Evolutionary conservation across 1,284 basidiomycete genomes (phyloP), one percentile per base, ranked within the genome.

Genomic region (Pyrrhoderma lamaoense): DNA sequence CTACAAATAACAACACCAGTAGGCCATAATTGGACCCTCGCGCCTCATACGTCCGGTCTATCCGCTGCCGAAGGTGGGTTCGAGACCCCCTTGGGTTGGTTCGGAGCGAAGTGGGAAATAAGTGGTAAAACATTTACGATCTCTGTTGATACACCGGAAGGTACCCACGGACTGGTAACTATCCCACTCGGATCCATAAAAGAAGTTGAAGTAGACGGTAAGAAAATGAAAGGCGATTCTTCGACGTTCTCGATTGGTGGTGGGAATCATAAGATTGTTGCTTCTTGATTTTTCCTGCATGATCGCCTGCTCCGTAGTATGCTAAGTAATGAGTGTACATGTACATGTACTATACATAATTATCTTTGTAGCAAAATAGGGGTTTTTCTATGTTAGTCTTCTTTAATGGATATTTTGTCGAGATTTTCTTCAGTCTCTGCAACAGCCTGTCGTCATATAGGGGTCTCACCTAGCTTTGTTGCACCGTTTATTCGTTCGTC

Each of bases 41-140:
- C 63, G 8, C 74, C 74, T 1, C 67, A 68, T 46, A 55, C 70
- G 5, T 65, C 56, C 3, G 55, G 67, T 2, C 49, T n/a, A n/a
- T n/a, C n/a, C n/a, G n/a, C 51, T 2, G 70, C 67, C 0, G 62
- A 75, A 54, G 11, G 27, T 31, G 71, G 72, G 0, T 75, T 76
- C 49, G 67, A 67, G 56, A 75, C 74, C 1, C 58, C 62, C 0
- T 60, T 75, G 8, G 74, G 74, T 1, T 68, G 66, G 64, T 76
- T 69, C 55, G 67, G 68, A 2, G 72, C 65, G 3, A 59, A 58
- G 13, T 75, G 73, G 73, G 58, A n/a, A 19, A 9, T 51, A 8
- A 35, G 36, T n/a, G 38, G 8, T 18, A 31, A 11, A 40, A 8
- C 9, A n/a, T 47, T 22, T 27, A 16, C 27, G 21, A 47, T 56